Evolutionary conservation across 2,329 filamentous ascomycete genomes (phyloP), one percentile per base, ranked within the genome.

Genomic region (Tetracladium maxilliforme): DNA sequence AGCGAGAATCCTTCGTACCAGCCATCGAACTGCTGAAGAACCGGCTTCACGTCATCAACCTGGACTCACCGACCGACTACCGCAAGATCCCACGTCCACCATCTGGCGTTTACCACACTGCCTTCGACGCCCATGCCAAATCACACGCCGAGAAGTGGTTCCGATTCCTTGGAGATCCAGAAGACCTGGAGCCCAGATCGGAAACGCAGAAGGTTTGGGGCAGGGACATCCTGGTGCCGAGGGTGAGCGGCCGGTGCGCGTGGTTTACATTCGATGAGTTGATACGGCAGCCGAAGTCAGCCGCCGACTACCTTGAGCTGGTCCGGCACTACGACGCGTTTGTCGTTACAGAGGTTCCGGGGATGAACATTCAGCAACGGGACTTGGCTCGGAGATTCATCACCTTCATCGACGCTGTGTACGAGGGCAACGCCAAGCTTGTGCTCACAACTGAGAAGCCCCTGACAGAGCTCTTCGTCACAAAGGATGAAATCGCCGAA

Each of bases 321-420:
- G 81, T 82, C 52, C 70, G 82, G 29, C 76, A 76, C 37, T 98
- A 95, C 49, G 78, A 94, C 32, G 75, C 86, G 3, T 95, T 98
- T 43, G 70, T 98, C 35, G 69, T 98, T 7, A 93, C 84, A 0
- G 79, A 86, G 25, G 74, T 95, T 2, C 90, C 90, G 0, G 81
- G 77, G 6, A 95, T 98, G 90, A 90, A 77, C 20, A 69, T 83
- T 36, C 70, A 71, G 27, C 72, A 84, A 43, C 71, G 90, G 12
- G 90, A 98, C 52, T 64, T 93, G 19, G 90, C 90, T 0, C 62
- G 90, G 9, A 67, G 90, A 5, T 94, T 98, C 51, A 98, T 98
- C 47, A 98, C 87, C 0, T 94, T 98, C 40, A 82, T 98, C 36
- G 90, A 98, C 47, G 87, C 90, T 6, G 77, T 94, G 5, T 98